These are phyloP conservation scores for Clonostachys byssicola DNA, from an alignment of 2,329 filamentous ascomycete genomes.

Conservation along the genomic window DNA sequence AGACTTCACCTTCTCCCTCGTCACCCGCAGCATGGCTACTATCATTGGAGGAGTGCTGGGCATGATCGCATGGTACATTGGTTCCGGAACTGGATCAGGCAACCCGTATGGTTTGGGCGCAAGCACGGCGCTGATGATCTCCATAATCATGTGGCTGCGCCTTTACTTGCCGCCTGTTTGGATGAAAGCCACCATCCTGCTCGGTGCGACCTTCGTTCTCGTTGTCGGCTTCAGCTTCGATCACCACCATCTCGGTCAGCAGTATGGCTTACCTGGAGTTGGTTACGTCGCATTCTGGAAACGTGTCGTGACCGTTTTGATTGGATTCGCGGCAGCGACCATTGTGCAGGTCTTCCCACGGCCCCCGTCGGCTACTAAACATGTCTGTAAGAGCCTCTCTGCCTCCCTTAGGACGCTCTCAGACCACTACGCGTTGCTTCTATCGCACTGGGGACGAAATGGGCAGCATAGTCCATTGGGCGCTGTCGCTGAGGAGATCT, in stretches of 20 bases:
- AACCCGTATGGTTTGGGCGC: conserved; percentile 46
- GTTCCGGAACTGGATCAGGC: conserved; percentile 38
- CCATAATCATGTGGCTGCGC: conserved; percentile 26
- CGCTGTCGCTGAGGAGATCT: conserved; percentile 17
- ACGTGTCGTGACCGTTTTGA: conserved; percentile 33
- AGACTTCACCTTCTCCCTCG: conserved; percentile 41
- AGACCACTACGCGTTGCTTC: conserved; percentile 42
- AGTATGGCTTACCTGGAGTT: conserved; percentile 39
- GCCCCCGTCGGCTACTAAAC: conserved; percentile 38
- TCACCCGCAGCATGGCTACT: conserved; percentile 34
- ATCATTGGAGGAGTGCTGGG: conserved; percentile 40
- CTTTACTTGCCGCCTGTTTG: conserved; percentile 22
- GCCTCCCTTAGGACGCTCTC: conserved; percentile 33
- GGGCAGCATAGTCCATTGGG: conserved; percentile 19
- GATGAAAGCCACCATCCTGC: conserved; percentile 21
- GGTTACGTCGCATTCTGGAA: conserved; percentile 45
- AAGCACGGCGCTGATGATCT: conserved; percentile 29
- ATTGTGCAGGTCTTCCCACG: conserved; percentile 41
- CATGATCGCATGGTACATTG: conserved; percentile 45
- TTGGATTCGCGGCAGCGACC: conserved; percentile 35
- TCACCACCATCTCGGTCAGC: conserved; percentile 25
- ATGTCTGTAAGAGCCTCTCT: conserved; percentile 38
- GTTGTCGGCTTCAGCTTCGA: conserved; percentile 43
- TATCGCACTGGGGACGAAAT: conserved; percentile 35
- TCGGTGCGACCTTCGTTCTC: conserved; percentile 30